Conservation (phyloP, 2,329 filamentous ascomycete species). For the Lojkania enalia region DNA sequence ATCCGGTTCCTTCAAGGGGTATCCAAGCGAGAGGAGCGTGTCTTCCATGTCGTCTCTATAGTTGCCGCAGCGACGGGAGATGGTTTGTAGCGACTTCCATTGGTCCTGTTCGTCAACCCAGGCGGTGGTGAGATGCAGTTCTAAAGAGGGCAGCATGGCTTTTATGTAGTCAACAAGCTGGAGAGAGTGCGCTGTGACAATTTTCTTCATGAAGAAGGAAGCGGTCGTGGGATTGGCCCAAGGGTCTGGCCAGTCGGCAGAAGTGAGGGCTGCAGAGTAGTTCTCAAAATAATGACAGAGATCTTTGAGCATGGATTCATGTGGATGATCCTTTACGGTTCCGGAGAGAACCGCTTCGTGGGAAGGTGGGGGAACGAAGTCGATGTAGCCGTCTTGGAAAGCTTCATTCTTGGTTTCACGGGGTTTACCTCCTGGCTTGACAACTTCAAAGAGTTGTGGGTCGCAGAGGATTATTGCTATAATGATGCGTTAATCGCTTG, state of each 20-base stretch:
- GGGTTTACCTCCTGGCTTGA: slow-evolving; percentile 9
- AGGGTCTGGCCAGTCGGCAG: slow-evolving; percentile 2
- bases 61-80: slow-evolving; percentile 40
- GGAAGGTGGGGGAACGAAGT: slow-evolving; percentile 28
- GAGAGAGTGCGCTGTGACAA: slow-evolving; percentile 38
- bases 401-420: slow-evolving; percentile 20
- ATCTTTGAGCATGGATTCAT: slow-evolving; percentile 32
- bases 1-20: slow-evolving; percentile 18
- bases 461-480: slow-evolving; percentile 37
- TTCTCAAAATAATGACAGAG: slow-evolving; percentile 33
- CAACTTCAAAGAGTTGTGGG: slow-evolving; percentile 27
- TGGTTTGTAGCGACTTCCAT: slow-evolving; percentile 38
- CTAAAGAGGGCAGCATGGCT: slow-evolving; percentile 38
- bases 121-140: slow-evolving; percentile 34
- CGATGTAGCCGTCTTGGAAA: slow-evolving; percentile 38
- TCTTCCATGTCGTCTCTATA: slow-evolving; percentile 43
- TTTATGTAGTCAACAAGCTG: slow-evolving; percentile 43
- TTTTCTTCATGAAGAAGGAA: slow-evolving; percentile 38
- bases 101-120: slow-evolving; percentile 42
- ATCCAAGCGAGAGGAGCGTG: slow-evolving; percentile 33
- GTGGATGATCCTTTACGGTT: slow-evolving; percentile 21
- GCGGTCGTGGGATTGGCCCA: slow-evolving; percentile 29
- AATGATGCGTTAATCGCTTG: neutral
- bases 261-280: slow-evolving; percentile 21
- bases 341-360: neutral